Percentiles rank a stretch among this genome's conserved stretches.
Conservation (phyloP, 2,329 filamentous ascomycete species). For the Gremmenia infestans region DNA sequence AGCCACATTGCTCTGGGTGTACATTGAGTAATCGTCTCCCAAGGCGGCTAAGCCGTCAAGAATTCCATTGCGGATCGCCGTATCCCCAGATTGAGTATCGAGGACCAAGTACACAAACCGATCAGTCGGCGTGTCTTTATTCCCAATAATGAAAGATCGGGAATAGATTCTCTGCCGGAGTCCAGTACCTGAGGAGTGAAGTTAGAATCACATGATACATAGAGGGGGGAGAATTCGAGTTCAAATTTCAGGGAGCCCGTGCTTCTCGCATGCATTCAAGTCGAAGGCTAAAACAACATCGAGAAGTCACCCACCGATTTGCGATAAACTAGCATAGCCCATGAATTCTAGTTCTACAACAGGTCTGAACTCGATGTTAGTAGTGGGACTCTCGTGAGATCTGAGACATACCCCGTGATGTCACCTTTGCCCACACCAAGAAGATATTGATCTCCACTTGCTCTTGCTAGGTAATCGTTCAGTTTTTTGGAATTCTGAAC, state of each 20-base stretch:
- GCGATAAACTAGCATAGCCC: constrained; percentile 79
- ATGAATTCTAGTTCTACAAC: constrained; percentile 90
- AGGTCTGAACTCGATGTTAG: constrained; percentile 38
- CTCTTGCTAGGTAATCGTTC: constrained; percentile 13
- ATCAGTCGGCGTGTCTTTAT: constrained; percentile 58
- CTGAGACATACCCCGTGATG: constrained; percentile 53
- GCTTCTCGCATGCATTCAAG: neutral
- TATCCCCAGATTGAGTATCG: constrained; percentile 82
- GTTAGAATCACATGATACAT: neutral
- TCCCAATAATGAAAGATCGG: constrained; percentile 79
- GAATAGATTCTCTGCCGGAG: constrained; percentile 86
- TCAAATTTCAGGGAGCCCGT: neutral
- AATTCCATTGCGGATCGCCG: constrained; percentile 79
- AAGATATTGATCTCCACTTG: constrained; percentile 43
- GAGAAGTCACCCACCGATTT: constrained; percentile 47
- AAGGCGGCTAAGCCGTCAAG: constrained; percentile 66
- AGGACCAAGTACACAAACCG: constrained; percentile 83
- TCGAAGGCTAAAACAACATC: neutral
- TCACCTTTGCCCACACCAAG: constrained; percentile 67
- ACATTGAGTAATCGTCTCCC: constrained; percentile 68
- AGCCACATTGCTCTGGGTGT: constrained; percentile 75
- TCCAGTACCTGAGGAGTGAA: constrained; percentile 51
- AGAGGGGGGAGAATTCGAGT: neutral
- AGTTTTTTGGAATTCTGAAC: constrained; percentile 1
- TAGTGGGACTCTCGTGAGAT: neutral